Base-by-base conservation (phyloP, 257 asterid genomes). In the Petunia secreta region DNA sequence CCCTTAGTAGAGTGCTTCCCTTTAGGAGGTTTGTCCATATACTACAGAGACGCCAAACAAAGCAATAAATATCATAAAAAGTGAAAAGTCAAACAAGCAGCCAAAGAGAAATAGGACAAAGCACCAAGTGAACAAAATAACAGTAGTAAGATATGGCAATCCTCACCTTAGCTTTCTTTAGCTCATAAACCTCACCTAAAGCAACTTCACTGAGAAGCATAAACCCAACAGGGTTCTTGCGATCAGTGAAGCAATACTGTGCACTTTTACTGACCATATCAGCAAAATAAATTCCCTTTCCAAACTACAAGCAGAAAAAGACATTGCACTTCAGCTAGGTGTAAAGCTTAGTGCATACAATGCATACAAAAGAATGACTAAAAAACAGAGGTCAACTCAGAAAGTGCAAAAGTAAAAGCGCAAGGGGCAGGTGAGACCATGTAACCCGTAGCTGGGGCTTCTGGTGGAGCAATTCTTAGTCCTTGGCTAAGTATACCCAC, bases 231-330 rank as follows among this genome's bases (percentile, higher is more conserved):
- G 98, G 98, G 86, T 87, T 96, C 71, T 92, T 90, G 54, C 80
- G 88, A 81, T 92, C 91, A 2, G 98, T 88, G 84, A 54, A 94
- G 86, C 98, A 96, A 87, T 96, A 94, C 75, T 94, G 98, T 80
- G 99, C 99, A 90, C 99, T 96, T 88, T 96, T 94, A 81, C 98
- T 96, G 63, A 94, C 98, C 86, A 96, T 86, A 85, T 96, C 99
- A 59, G 99, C 97, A 85, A 96, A 96, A 87, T 96, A 96, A 81
- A 96, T 41, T 85, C 98, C 99, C 87, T 96, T 96, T 43, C 98
- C 98, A 80, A 96, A 96, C 98, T 96, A 85, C 88, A 89, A 60
- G 60, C 53, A 74, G 46, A 37, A 58, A 78, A 81, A 54, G 38
- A 5, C n/a, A 66, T 62, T 68, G 75, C 57, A 43, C 75, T 41